Conservation (phyloP, 768 basidiomycete species). For the Galerina marginata region DNA sequence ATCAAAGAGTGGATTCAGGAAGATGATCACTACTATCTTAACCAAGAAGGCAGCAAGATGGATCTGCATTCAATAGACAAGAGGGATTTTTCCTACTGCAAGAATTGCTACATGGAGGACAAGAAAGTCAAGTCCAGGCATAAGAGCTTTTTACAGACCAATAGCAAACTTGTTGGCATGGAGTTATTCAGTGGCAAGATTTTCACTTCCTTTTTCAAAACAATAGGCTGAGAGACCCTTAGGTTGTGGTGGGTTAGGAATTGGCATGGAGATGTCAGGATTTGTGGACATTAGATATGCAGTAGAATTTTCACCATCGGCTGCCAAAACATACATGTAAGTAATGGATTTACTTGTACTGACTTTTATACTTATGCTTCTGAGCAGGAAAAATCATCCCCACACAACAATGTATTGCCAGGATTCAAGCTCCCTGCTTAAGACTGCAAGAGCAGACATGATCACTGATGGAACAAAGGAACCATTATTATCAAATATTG, state of each 20-base stretch:
- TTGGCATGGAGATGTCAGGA: slow-evolving; percentile 65
- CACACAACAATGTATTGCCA: slow-evolving; percentile 66
- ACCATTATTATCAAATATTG: slow-evolving; percentile 47
- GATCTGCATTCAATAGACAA: slow-evolving; percentile 24
- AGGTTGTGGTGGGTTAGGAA: slow-evolving; percentile 81
- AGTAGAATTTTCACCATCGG: slow-evolving; percentile 66
- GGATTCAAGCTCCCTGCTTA: slow-evolving; percentile 62
- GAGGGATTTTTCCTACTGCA: slow-evolving; percentile 41
- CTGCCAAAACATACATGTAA: slow-evolving; percentile 69
- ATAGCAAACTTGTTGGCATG: slow-evolving; percentile 58
- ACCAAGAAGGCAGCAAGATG: slow-evolving; percentile 32
- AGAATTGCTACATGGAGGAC: slow-evolving; percentile 42
- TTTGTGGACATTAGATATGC: slow-evolving; percentile 73
- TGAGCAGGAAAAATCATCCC: slow-evolving; percentile 64
- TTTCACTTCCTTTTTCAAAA: not conserved
- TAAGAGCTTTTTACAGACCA: slow-evolving; percentile 34
- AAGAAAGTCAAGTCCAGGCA: slow-evolving; percentile 30
- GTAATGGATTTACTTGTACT: slow-evolving; percentile 15
- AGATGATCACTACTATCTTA: slow-evolving; percentile 65
- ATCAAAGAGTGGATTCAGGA: slow-evolving; percentile 55
- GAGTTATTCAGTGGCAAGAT: slow-evolving; percentile 72
- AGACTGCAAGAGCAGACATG: slow-evolving; percentile 55
- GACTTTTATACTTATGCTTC: not conserved
- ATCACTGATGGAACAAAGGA: slow-evolving; percentile 44
- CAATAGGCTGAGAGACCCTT: not conserved